These are phyloP conservation scores for Mycena citricolor DNA, from an alignment of 1,284 basidiomycete species.

Conservation along the genomic window DNA sequence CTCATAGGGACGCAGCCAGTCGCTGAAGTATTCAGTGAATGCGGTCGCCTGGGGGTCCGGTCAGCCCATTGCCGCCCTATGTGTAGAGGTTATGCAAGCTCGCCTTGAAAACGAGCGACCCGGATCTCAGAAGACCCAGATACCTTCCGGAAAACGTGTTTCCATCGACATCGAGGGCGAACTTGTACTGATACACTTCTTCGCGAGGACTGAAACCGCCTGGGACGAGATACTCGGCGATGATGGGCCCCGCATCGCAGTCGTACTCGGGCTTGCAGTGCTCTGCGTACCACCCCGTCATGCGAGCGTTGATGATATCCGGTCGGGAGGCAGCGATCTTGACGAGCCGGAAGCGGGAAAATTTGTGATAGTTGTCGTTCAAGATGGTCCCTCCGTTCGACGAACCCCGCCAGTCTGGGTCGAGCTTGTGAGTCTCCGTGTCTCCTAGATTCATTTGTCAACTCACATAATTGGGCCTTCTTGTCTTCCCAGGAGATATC, in stretches of 20 bases:
- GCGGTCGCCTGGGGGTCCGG: not conserved
- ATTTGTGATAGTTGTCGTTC: slow-evolving; percentile 7
- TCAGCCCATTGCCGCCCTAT: not conserved
- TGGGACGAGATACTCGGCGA: slow-evolving; percentile 8
- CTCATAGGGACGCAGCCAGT: slow-evolving; percentile 8
- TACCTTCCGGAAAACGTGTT: slow-evolving; percentile 12
- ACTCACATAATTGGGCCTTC: slow-evolving; percentile 12
- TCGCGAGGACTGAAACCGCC: not conserved
- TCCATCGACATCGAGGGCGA: slow-evolving; percentile 11
- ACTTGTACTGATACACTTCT: slow-evolving; percentile 10
- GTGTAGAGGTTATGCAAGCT: not conserved
- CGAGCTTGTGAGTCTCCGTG: not conserved
- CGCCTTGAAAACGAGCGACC: slow-evolving; percentile 12
- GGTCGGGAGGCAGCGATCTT: slow-evolving; percentile 7
- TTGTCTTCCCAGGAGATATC: slow-evolving; percentile 22
- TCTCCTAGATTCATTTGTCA: not conserved
- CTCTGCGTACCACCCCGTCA: slow-evolving; percentile 1
- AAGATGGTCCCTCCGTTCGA: slow-evolving; percentile 12
- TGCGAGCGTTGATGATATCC: slow-evolving; percentile 10
- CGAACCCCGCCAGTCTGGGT: slow-evolving; percentile 15
- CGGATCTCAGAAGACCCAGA: slow-evolving; percentile 5
- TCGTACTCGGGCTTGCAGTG: slow-evolving; percentile 2
- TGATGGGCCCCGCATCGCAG: slow-evolving; percentile 7
- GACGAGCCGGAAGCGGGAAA: slow-evolving; percentile 11
- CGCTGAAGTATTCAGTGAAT: slow-evolving; percentile 10